These are phyloP conservation scores for Vigna unguiculata DNA, from an alignment of 306 rosid genomes.

Conservation along the genomic window DNA sequence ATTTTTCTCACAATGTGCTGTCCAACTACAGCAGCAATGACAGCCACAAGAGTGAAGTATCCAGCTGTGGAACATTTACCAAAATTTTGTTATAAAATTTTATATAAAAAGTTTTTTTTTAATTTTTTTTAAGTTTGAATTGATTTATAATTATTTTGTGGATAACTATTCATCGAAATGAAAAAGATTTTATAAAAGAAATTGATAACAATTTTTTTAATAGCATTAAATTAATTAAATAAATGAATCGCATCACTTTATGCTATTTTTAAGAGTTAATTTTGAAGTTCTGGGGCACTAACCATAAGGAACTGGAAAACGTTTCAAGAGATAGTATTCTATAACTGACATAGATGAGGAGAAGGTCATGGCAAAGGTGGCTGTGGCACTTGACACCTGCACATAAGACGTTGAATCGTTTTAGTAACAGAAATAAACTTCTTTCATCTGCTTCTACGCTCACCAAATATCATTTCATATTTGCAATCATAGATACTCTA, in stretches of 20 bases:
- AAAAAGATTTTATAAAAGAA: no score
- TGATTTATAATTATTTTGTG: no score
- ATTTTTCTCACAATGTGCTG: slow-evolving; percentile 78
- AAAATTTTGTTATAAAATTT: no score
- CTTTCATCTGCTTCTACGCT: background rate
- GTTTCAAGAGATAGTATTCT: slow-evolving; percentile 85
- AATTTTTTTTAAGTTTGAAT: no score
- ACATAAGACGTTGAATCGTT: slow-evolving; percentile 32
- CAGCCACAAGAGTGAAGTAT: slow-evolving; percentile 77
- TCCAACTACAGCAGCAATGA: slow-evolving; percentile 75
- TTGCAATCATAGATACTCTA: background rate
- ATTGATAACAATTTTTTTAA: no score
- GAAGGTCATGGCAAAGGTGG: slow-evolving; percentile 93
- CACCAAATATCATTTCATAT: background rate
- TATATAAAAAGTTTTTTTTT: no score
- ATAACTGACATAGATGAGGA: slow-evolving; percentile 98
- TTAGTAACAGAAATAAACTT: background rate
- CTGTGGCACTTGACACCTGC: slow-evolving; percentile 96
- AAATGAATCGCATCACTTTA: background rate
- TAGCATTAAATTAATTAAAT: background rate
- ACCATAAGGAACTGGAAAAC: slow-evolving; percentile 94
- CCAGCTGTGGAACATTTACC: slow-evolving; percentile 60
- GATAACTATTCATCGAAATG: no score
- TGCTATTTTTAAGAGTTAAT: background rate
- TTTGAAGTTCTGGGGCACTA: slow-evolving; percentile 10